phyloP scores from a whole-genome alignment of 2,329 filamentous ascomycete species.

The Cordyceps pruinosa region DNA sequence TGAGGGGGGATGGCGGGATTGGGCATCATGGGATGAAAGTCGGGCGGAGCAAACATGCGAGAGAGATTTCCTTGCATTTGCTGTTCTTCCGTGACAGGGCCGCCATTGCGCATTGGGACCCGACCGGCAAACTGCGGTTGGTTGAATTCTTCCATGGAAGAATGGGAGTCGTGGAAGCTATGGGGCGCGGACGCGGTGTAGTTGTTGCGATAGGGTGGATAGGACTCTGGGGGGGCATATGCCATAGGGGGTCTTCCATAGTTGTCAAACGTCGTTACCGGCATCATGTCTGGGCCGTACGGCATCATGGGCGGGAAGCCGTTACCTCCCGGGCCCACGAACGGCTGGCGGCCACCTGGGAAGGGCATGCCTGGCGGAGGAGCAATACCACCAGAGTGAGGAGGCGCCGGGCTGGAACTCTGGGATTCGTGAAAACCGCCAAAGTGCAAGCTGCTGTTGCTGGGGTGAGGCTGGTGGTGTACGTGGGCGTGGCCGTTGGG shows the following conservation, averaged over 20 bases:
- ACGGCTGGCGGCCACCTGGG: conserved; percentile 27
- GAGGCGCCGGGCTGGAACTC: conserved; percentile 50
- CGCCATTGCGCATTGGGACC: conserved; percentile 33
- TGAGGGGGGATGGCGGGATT: conserved; percentile 23
- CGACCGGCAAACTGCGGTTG: conserved; percentile 34
- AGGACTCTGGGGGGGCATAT: conserved; percentile 30
- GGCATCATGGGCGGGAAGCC: conserved; percentile 33
- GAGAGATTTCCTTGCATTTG: conserved; percentile 22
- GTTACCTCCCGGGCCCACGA: conserved; percentile 26
- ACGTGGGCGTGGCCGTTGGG: conserved; percentile 30
- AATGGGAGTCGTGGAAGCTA: conserved; percentile 56
- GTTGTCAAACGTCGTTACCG: conserved; percentile 28
- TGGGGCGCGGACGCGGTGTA: conserved; percentile 52
- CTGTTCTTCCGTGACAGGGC: conserved; percentile 24
- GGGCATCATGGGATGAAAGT: conserved; percentile 28
- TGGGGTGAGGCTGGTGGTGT: conserved; percentile 45
- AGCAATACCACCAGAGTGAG: conserved; percentile 39
- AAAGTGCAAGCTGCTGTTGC: conserved; percentile 51
- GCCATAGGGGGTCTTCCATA: conserved; percentile 31
- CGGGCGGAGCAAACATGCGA: conserved; percentile 24
- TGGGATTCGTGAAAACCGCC: conserved; percentile 48
- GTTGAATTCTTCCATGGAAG: conserved; percentile 43
- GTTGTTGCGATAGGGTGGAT: conserved; percentile 27
- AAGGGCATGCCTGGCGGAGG: conserved; percentile 40
- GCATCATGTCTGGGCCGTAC: conserved; percentile 29